phyloP scores from a whole-genome alignment of 2,329 filamentous ascomycete genomes.

The Pestalotiopsis sp. region DNA sequence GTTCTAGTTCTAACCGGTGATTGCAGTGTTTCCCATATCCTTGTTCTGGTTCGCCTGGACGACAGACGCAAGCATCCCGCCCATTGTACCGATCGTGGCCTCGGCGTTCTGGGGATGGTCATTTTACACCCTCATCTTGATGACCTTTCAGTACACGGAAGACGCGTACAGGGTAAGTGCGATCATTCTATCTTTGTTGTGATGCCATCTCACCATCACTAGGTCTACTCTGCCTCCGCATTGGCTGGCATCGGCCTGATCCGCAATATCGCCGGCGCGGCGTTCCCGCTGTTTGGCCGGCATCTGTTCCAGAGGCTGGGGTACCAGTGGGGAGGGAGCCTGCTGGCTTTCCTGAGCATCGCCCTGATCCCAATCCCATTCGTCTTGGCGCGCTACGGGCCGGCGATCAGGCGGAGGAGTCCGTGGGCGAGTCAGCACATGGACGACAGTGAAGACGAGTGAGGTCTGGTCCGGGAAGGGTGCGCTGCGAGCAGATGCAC shows the following conservation, averaged over 20 bases:
- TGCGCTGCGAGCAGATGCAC: neutral
- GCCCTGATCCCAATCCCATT: constrained; percentile 37
- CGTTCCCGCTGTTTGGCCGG: constrained; percentile 40
- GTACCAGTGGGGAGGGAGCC: constrained; percentile 38
- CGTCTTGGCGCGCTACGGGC: constrained; percentile 27
- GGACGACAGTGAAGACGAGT: constrained; percentile 16
- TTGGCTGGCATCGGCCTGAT: constrained; percentile 44
- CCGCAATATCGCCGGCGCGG: constrained; percentile 40
- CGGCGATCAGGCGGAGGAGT: constrained; percentile 27
- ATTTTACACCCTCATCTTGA: constrained; percentile 53
- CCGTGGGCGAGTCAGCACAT: constrained; percentile 30
- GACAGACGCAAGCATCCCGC: constrained; percentile 33
- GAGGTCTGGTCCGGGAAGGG: neutral
- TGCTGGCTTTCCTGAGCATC: constrained; percentile 37
- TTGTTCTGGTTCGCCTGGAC: constrained; percentile 42
- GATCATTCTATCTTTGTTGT: too few relatives aligned
- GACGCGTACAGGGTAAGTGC: constrained; percentile 42
- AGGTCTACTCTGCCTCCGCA: constrained; percentile 42
- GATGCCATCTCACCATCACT: neutral
- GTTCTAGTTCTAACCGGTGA: neutral
- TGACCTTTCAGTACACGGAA: constrained; percentile 51
- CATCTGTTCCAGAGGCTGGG: constrained; percentile 37
- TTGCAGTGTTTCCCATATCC: constrained; percentile 30
- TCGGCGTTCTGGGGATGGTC: constrained; percentile 52
- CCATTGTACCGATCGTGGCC: constrained; percentile 51